These are phyloP conservation scores for Graphilbum fragrans DNA, from an alignment of 2,329 filamentous ascomycete species.

Conservation along the genomic window DNA sequence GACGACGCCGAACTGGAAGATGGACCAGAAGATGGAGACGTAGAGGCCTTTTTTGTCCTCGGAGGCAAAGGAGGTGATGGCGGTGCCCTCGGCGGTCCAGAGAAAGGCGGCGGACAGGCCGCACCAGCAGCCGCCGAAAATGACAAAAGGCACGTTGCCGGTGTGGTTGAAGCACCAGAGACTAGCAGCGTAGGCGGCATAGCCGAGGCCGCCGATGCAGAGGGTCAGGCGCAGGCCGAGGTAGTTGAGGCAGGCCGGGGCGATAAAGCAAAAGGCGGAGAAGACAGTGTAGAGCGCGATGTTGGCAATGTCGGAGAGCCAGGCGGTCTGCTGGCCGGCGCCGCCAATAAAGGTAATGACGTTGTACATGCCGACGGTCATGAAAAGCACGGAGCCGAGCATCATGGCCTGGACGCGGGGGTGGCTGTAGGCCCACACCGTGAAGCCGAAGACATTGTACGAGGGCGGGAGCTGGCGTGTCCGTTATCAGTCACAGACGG, in stretches of 20 bases:
- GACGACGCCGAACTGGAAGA: slow-evolving; percentile 14
- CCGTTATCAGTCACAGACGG: no score
- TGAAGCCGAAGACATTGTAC: not conserved
- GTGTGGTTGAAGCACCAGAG: slow-evolving; percentile 58
- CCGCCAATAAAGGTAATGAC: not conserved
- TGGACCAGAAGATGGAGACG: slow-evolving; percentile 12
- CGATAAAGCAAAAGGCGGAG: slow-evolving; percentile 50
- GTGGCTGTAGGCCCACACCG: not conserved
- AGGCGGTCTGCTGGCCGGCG: not conserved
- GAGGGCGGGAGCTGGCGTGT: not conserved
- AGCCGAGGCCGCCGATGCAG: slow-evolving; percentile 43
- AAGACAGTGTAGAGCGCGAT: slow-evolving; percentile 35
- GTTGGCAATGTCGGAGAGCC: slow-evolving; percentile 10
- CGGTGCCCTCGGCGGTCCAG: slow-evolving; percentile 11
- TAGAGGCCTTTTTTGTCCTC: slow-evolving; percentile 12
- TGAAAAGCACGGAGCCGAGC: not conserved
- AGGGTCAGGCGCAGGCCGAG: slow-evolving; percentile 19
- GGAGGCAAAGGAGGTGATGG: slow-evolving; percentile 10
- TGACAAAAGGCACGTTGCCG: slow-evolving; percentile 51
- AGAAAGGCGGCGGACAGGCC: slow-evolving; percentile 9
- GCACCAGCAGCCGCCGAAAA: slow-evolving; percentile 47
- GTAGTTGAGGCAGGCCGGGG: slow-evolving; percentile 61
- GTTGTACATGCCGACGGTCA: slow-evolving; percentile 3
- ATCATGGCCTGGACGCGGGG: not conserved
- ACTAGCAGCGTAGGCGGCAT: slow-evolving; percentile 55